Base-by-base conservation (phyloP, 352 stramenopile species). In the Peronospora belbahrii region DNA sequence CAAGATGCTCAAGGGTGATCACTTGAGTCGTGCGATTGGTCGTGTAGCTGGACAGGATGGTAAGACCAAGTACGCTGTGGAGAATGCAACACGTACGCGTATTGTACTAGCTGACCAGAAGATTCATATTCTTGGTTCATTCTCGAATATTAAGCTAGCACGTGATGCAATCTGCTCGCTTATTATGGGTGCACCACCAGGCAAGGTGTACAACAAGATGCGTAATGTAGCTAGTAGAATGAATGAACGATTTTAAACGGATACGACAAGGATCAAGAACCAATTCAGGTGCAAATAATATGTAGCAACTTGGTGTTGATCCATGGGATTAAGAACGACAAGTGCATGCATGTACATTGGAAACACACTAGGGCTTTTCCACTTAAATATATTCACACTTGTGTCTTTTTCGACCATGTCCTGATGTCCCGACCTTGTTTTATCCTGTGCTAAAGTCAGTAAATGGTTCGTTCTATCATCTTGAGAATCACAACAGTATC, bases 151-250 rank as follows among this genome's bases (percentile, higher is more conserved):
- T 67, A 95, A 97, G 56, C 74, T 99, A 20, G 97, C 97, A n/a
- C 85, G 84, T 14, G 82, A 94, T 46, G 82, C 84, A 11, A 81
- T 95, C 42, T 95, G 82, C 57, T 91, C 83, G 52, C 67, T 94
- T 28, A 95, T 95, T 45, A 94, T 99, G 63, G 97, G 97, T 43
- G 95, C 97, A 15, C 96, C 96, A 25, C 97, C 97, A 15, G 97
- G 96, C 53, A 99, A 99, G 71, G 96, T 99, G 48, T 99, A 99
- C 79, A 99, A 99, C 74, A 98, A 98, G 71, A 99, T 99, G 96
- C 88, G 96, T 48, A 98, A 96, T 69, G 97, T 99, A 31, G 94
- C 95, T 30, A 98, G 95, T 64, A 79, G 97, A 65, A 98, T 99
- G 94, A 98, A 96, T 67, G 95, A 97, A 69, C 76, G 90, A 38